A percentile compares a stretch with the other conserved stretches of the same genome.
phyloP scores from a whole-genome alignment of 345 rosid genomes.

The Ailanthus altissimus region DNA sequence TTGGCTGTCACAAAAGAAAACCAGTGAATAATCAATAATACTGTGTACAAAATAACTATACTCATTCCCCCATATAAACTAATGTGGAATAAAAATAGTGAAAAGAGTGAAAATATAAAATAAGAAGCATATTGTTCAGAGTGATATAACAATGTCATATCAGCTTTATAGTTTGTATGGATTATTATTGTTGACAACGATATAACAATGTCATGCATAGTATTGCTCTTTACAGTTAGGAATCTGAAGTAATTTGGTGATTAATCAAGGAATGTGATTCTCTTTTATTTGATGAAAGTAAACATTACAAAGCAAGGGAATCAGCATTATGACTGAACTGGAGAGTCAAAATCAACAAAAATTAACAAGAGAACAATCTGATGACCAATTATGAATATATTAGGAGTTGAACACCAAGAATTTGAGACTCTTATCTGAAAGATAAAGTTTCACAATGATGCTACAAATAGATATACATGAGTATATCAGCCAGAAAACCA shows the following conservation, averaged over 20 bases:
- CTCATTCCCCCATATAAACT: background rate
- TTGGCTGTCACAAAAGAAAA: conserved; percentile 64
- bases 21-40: conserved; percentile 9
- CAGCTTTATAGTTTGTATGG: too few species aligned
- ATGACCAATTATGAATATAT: background rate
- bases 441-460: conserved; percentile 9
- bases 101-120: conserved; percentile 9
- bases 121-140: background rate
- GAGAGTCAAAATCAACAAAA: background rate
- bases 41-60: background rate
- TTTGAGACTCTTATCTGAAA: background rate
- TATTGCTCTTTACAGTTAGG: background rate
- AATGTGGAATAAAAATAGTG: background rate
- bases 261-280: background rate
- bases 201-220: too few species aligned
- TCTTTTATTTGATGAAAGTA: background rate
- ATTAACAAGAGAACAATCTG: background rate
- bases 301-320: background rate
- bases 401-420: conserved; percentile 3
- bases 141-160: background rate
- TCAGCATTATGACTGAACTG: background rate
- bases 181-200: too few species aligned
- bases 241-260: background rate
- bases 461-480: background rate
- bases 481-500: conserved; percentile 37